Conservation (phyloP, 768 basidiomycete species). For the Suillus americanus region DNA sequence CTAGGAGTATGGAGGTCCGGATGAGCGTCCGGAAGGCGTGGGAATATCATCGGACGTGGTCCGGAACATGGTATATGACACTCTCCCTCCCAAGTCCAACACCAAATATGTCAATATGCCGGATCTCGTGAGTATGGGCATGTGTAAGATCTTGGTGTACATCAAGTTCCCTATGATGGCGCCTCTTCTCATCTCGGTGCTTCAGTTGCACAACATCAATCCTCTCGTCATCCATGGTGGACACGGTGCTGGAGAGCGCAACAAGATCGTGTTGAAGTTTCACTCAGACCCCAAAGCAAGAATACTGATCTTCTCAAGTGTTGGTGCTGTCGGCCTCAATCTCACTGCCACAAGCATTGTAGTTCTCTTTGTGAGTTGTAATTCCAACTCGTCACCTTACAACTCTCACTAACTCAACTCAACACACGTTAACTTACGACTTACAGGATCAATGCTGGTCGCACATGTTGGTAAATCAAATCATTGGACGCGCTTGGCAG, state of each 20-base stretch:
- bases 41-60: too few relatives aligned
- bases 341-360: slow-evolving; percentile 19
- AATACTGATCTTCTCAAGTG: slow-evolving; percentile 23
- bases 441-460: too few relatives aligned
- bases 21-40: too few relatives aligned
- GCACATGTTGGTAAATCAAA: too few relatives aligned
- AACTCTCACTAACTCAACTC: too few relatives aligned
- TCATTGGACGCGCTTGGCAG: too few relatives aligned
- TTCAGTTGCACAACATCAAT: not conserved
- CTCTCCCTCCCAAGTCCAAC: not conserved
- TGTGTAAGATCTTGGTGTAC: not conserved
- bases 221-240: not conserved
- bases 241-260: not conserved
- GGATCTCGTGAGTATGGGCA: not conserved
- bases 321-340: slow-evolving; percentile 25
- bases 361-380: slow-evolving; percentile 26
- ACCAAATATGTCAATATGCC: not conserved
- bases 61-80: too few relatives aligned
- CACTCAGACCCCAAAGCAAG: not conserved
- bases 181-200: not conserved
- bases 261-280: not conserved
- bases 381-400: too few relatives aligned
- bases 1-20: too few relatives aligned
- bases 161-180: slow-evolving; percentile 7
- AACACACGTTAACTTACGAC: too few relatives aligned